phyloP scores from a whole-genome alignment of 345 rosid genomes.

The Lepidium didymum region DNA sequence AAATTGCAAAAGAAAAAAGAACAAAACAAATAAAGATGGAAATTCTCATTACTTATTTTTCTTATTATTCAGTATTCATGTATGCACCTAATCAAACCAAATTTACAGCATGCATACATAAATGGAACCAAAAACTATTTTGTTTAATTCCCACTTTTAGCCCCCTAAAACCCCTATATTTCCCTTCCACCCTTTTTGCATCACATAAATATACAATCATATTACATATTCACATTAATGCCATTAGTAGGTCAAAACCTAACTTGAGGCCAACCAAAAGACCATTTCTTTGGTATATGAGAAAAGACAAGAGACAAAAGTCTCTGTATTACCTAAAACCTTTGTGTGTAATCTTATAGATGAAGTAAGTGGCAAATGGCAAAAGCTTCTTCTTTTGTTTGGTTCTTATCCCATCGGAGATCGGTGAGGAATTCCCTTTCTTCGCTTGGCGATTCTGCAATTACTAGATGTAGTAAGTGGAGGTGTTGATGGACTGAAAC shows the following conservation, averaged over 20 bases:
- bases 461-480: constrained; percentile 70
- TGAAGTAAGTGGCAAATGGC: constrained; percentile 17
- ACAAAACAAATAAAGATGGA: not conserved
- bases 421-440: constrained; percentile 97
- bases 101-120: constrained; percentile 19
- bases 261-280: constrained; percentile 16
- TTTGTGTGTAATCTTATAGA: constrained; percentile 8
- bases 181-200: constrained; percentile 24
- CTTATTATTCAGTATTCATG: constrained; percentile 5
- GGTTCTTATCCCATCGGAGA: constrained; percentile 64
- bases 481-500: constrained; percentile 82
- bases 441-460: constrained; percentile 58
- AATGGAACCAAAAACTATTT: constrained; percentile 15
- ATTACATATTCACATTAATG: constrained; percentile 25
- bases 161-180: constrained; percentile 19
- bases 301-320: constrained; percentile 7
- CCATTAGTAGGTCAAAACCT: constrained; percentile 14
- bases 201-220: constrained; percentile 24
- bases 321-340: constrained; percentile 15
- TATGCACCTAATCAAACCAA: constrained; percentile 26
- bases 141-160: constrained; percentile 22
- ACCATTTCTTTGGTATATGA: constrained; percentile 13
- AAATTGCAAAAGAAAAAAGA: not conserved
- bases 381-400: not conserved
- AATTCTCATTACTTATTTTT: constrained; percentile 7